Evolutionary conservation across 2,329 filamentous ascomycete species (phyloP), one percentile per base, ranked within the genome.

Genomic region (Alternaria burnsii): DNA sequence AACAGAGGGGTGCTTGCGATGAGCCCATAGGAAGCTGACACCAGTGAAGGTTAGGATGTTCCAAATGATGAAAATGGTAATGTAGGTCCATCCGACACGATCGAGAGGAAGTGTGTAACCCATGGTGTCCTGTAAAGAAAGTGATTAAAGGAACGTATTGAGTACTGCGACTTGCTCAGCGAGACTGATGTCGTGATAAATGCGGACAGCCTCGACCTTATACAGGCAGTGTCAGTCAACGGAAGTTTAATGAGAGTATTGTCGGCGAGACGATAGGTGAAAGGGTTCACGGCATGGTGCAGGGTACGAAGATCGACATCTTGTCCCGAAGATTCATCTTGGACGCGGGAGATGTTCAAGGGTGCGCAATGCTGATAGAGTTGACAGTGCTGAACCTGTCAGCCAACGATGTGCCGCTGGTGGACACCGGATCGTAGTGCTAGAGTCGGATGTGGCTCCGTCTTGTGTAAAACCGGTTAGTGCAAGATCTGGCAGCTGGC

Each of bases 1-100:
- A 3, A 77, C 61, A 9, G 70, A 74, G 5, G 73, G 75, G 18
- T 73, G 62, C 16, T 72, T 60, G 14, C 75, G 72, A 61, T 75
- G 61, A 14, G 14, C 54, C 69, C 69, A 72, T 5, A 72, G 67
- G 51, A 68, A 72, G 40, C 36, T 40, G 55, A 71, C 63, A 8
- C 58, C 59, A 50, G 52, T 50, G 14, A 57, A 50, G 24, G 71
- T 54, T 12, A 53, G 20, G 12, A 70, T 14, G 20, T 67, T 72
- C 71, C 70, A 72, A 5, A 48, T 44, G 26, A 67, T 66, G 32
- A 63, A 59, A 18, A 73, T 42, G 34, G 50, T 55, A n/a, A 68
- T 61, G 47, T 70, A 73, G 24, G 62, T 56, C 68, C 63, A 70
- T 28, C 63, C 68, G 18, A 69, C 28, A 26, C 40, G 6, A 47